phyloP scores from a whole-genome alignment of 1,284 basidiomycete species.

The Ustilago tritici region DNA sequence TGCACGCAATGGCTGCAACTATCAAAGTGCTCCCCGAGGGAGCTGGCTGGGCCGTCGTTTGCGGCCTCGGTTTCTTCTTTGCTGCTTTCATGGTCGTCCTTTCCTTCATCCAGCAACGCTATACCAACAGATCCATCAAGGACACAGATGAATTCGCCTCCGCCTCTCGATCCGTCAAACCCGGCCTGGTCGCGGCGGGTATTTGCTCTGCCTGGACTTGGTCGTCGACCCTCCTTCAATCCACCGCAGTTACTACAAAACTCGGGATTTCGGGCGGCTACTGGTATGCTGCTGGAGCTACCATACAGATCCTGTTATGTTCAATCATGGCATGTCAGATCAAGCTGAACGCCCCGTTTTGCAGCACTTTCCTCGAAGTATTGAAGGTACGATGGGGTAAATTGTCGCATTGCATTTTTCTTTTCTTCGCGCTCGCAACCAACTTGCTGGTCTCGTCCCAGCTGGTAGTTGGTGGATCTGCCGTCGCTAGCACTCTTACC shows the following conservation, averaged over 20 bases:
- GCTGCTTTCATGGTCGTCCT: constrained; percentile 62
- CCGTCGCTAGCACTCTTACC: constrained; percentile 74
- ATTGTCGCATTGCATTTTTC: constrained; percentile 79
- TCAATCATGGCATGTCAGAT: constrained; percentile 72
- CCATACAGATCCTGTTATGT: constrained; percentile 80
- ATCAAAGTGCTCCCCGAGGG: constrained; percentile 57
- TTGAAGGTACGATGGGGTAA: constrained; percentile 80
- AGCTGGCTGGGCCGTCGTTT: constrained; percentile 67
- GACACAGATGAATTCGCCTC: constrained; percentile 66
- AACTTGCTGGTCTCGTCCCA: constrained; percentile 72
- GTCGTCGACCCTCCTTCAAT: constrained; percentile 75
- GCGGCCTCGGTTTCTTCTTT: constrained; percentile 63
- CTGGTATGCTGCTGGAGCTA: constrained; percentile 68
- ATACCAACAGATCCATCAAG: constrained; percentile 55
- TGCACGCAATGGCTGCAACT: constrained; percentile 22
- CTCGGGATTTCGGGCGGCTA: constrained; percentile 39
- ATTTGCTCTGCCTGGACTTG: constrained; percentile 76
- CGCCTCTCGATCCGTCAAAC: constrained; percentile 73
- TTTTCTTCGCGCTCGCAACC: constrained; percentile 82
- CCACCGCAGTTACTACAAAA: constrained; percentile 73
- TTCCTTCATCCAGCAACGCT: constrained; percentile 60
- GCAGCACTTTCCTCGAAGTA: constrained; percentile 77
- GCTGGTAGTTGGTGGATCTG: constrained; percentile 65
- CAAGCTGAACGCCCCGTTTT: constrained; percentile 75
- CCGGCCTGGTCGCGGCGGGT: constrained; percentile 88